Conservation (phyloP, 2,329 filamentous ascomycete genomes). For the Mycogone perniciosa region DNA sequence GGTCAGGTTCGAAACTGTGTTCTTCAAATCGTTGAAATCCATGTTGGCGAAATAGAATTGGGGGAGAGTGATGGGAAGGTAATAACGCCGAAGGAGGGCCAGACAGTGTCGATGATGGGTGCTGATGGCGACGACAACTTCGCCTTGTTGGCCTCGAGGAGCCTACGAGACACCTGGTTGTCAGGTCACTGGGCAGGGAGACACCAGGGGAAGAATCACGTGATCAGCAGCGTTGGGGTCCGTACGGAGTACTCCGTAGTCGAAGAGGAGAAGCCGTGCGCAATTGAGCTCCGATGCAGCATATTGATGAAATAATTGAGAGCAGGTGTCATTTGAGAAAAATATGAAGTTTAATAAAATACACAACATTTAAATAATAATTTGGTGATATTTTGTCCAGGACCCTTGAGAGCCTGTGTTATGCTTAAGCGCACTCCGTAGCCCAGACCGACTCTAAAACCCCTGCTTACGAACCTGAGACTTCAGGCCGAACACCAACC, state of each 20-base stretch:
- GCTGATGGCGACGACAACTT: not conserved
- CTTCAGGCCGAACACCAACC: not conserved
- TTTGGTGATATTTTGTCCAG: no score
- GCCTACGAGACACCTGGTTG: not conserved
- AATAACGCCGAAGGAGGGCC: not conserved
- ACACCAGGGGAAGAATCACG: not conserved
- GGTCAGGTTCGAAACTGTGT: conserved; percentile 83
- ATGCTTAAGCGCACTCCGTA: not conserved
- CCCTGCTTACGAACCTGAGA: not conserved
- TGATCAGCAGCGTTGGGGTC: not conserved
- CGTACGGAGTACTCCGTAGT: not conserved
- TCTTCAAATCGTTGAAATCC: conserved; percentile 81
- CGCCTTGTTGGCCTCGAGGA: not conserved
- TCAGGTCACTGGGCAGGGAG: not conserved
- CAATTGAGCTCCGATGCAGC: no score
- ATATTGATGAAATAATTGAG: no score
- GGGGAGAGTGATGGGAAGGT: not conserved
- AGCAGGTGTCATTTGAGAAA: no score
- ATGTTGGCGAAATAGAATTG: conserved; percentile 43
- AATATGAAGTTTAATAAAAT: not conserved
- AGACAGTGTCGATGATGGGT: not conserved
- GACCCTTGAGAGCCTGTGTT: no score
- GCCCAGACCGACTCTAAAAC: not conserved
- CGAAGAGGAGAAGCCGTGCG: no score
- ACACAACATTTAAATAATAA: not conserved